Base-by-base conservation (phyloP, 2,329 filamentous ascomycete species). In the Tolypocladium inflatum region DNA sequence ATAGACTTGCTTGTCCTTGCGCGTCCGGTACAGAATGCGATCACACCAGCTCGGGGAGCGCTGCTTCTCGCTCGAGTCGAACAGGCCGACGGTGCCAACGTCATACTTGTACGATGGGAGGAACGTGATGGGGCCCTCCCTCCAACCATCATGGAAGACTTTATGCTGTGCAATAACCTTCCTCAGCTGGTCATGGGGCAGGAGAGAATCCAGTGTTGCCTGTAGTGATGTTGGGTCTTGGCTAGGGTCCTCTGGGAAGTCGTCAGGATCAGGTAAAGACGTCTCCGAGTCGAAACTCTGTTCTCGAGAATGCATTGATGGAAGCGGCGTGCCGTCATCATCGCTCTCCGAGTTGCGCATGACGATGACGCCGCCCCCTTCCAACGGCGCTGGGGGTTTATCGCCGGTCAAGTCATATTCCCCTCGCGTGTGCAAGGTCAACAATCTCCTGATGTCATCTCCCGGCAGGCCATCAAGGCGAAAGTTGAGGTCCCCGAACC, bases 61-160 rank as follows among this genome's bases (percentile, higher is more conserved):
- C 62, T 87, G 87, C 76, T 99, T 99, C 69, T 97, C 94, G 63
- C 92, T 96, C 0, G 92, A 91, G 73, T 99, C 95, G 69, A 97
- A 99, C 37, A 91, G 82, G 2, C 90, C 90, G 38, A 96, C 84
- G 37, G 89, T 96, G n/a, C 94, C 94, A 35, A 96, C 80, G 67
- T 99, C 95, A 65, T 99, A 99, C 71, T 99, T 99, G 73, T 99
- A 99, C 0, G 94, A 95, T 2, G 94, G 94, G 19, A 97, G 71
- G 67, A 99, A 99, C 1, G 84, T 84, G 58, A 99, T 92, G 0
- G 85, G 80, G 0, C 92, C 94, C 77, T 99, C 94, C 55, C 82
- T 81, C 92, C 94, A 99, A 1, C 92, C 93, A 61, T 96, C 90
- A 60, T 96, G 84, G 61, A 99, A 96, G 0, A 86, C 85, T 68